Conservation (phyloP, 805 yeast genomes). For the Barnettozyma wickerhamii region DNA sequence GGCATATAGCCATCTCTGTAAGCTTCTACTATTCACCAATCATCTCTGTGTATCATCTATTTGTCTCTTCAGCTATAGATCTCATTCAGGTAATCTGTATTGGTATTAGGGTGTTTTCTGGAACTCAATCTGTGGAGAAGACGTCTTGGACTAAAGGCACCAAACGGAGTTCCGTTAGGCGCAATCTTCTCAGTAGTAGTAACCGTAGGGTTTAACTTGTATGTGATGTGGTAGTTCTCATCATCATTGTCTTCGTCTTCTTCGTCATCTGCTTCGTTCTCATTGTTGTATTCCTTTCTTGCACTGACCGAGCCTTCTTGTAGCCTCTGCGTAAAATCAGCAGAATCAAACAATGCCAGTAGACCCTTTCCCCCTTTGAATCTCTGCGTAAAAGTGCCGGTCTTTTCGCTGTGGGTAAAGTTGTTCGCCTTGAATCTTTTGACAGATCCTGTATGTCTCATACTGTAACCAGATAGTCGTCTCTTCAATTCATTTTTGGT, state of each 20-base stretch:
- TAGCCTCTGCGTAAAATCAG: slow-evolving; percentile 9
- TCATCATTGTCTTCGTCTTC: slow-evolving; percentile 5
- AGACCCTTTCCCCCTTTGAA: background rate
- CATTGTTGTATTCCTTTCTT: slow-evolving; percentile 4
- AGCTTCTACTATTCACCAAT: no score
- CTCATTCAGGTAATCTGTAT: no score
- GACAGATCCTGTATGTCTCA: slow-evolving; percentile 5
- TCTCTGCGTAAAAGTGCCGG: background rate
- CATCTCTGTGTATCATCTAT: no score
- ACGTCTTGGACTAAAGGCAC: background rate
- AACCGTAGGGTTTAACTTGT: slow-evolving; percentile 3
- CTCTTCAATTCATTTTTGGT: slow-evolving; percentile 9
- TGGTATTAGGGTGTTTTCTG: background rate
- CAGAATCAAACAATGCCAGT: slow-evolving; percentile 7
- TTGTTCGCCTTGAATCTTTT: slow-evolving; percentile 7
- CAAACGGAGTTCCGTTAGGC: background rate
- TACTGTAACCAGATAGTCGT: slow-evolving; percentile 6
- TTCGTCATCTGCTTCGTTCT: slow-evolving; percentile 6
- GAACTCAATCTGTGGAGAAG: slow-evolving; percentile 5
- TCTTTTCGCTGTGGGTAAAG: background rate
- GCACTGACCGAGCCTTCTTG: slow-evolving; percentile 8
- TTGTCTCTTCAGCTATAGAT: no score
- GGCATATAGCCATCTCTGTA: no score
- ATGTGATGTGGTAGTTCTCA: slow-evolving; percentile 10
- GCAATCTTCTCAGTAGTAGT: background rate